Conservation (phyloP, 257 asterid species). For the Solanum chmielewskii region DNA sequence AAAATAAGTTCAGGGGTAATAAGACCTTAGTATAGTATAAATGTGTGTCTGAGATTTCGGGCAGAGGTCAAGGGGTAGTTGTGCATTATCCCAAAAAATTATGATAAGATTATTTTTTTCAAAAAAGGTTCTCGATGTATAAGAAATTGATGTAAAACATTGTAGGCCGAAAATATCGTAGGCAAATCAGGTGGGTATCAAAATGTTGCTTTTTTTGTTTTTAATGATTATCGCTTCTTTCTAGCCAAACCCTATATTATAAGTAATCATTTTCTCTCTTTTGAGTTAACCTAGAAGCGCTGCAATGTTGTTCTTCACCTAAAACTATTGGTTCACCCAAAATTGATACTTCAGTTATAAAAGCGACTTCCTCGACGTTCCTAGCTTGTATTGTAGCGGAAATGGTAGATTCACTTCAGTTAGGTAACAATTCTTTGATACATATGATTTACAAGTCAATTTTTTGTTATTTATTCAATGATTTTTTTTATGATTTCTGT, state of each 20-base stretch:
- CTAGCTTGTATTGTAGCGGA: background rate
- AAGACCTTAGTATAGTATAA: too few relatives aligned
- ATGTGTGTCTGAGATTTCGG: too few relatives aligned
- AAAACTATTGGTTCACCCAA: background rate
- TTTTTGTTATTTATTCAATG: background rate
- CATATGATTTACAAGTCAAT: background rate
- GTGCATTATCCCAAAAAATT: too few relatives aligned
- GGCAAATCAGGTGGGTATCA: background rate
- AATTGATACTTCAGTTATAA: background rate
- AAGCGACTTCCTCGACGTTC: too few relatives aligned
- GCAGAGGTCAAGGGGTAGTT: too few relatives aligned
- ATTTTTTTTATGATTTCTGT: too few relatives aligned
- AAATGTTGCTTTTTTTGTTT: background rate
- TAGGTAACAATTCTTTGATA: background rate
- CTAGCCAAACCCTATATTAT: background rate
- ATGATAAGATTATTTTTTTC: too few relatives aligned
- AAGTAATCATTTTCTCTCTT: background rate
- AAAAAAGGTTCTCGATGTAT: background rate
- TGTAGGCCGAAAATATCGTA: background rate
- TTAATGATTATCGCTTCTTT: background rate
- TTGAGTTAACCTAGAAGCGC: background rate
- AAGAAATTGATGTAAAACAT: background rate
- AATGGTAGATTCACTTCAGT: background rate
- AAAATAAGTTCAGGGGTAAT: too few relatives aligned
- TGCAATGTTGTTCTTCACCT: background rate